phyloP scores from a whole-genome alignment of 2,329 filamentous ascomycete genomes.

The Aspergillus spinulosporus region DNA sequence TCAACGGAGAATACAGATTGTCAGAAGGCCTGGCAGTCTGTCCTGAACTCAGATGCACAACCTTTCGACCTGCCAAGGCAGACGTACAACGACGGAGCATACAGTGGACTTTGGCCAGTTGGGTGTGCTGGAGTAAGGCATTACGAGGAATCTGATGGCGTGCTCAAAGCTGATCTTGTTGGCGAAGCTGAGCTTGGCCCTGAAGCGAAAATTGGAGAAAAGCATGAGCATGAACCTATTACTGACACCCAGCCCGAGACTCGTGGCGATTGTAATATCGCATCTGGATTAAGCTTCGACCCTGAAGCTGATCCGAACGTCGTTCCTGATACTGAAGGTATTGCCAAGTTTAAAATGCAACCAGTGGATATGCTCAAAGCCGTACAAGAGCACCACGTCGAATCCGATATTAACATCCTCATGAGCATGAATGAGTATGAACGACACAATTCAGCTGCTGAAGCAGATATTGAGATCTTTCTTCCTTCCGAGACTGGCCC shows the following conservation, averaged over 20 bases:
- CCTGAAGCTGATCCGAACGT: neutral
- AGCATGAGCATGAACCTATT: neutral
- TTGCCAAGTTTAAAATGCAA: neutral
- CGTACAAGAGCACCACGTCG: neutral
- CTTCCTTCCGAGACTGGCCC: neutral
- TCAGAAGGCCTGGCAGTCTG: neutral
- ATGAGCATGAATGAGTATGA: neutral
- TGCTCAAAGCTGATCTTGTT: slow-evolving; percentile 2
- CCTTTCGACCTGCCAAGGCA: neutral
- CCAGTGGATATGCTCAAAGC: neutral
- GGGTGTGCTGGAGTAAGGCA: slow-evolving; percentile 2
- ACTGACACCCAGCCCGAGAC: neutral
- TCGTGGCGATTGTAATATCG: neutral
- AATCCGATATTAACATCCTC: neutral
- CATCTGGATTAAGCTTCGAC: neutral
- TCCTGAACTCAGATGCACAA: neutral
- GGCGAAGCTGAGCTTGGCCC: neutral
- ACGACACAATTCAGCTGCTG: neutral
- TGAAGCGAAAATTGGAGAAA: neutral
- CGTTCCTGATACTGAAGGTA: neutral
- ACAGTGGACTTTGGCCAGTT: neutral
- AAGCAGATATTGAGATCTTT: neutral
- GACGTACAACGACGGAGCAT: neutral
- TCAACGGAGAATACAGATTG: neutral
- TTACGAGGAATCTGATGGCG: neutral